phyloP scores from a whole-genome alignment of 768 basidiomycete species.

The Pleurotus giganteus region DNA sequence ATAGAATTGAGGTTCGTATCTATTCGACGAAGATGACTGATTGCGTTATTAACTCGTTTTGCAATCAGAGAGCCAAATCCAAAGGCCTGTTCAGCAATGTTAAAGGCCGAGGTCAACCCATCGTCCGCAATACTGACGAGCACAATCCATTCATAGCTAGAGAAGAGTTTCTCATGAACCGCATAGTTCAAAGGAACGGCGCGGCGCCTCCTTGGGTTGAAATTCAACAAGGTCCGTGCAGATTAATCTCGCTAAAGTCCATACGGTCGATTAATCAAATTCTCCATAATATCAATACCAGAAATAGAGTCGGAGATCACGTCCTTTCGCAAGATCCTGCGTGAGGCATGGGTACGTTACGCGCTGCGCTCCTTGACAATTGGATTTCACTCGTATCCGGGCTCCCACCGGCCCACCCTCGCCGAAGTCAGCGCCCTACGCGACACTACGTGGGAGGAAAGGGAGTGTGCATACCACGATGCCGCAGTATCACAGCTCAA shows the following conservation, averaged over 20 bases:
- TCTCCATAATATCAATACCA: too few species aligned
- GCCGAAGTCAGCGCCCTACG: slow-evolving; percentile 42
- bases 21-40: neutral
- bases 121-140: slow-evolving; percentile 36
- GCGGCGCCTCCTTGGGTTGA: slow-evolving; percentile 87
- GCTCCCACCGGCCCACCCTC: slow-evolving; percentile 9
- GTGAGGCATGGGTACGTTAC: slow-evolving; percentile 73
- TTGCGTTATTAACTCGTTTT: neutral
- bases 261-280: too few species aligned
- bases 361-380: slow-evolving; percentile 58
- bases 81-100: slow-evolving; percentile 73
- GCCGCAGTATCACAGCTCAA: slow-evolving; percentile 71
- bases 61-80: slow-evolving; percentile 54
- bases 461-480: slow-evolving; percentile 67
- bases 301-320: slow-evolving; percentile 64
- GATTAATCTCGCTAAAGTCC: neutral
- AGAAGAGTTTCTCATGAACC: slow-evolving; percentile 84
- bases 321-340: slow-evolving; percentile 63
- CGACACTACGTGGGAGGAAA: slow-evolving; percentile 69
- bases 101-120: slow-evolving; percentile 56
- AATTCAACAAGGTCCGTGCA: slow-evolving; percentile 60
- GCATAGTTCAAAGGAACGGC: slow-evolving; percentile 80
- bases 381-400: slow-evolving; percentile 2
- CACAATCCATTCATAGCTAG: slow-evolving; percentile 60
- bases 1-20: slow-evolving; percentile 67